Base-by-base conservation (phyloP, 352 stramenopile genomes). In the Chrysophaeum taylorii region DNA sequence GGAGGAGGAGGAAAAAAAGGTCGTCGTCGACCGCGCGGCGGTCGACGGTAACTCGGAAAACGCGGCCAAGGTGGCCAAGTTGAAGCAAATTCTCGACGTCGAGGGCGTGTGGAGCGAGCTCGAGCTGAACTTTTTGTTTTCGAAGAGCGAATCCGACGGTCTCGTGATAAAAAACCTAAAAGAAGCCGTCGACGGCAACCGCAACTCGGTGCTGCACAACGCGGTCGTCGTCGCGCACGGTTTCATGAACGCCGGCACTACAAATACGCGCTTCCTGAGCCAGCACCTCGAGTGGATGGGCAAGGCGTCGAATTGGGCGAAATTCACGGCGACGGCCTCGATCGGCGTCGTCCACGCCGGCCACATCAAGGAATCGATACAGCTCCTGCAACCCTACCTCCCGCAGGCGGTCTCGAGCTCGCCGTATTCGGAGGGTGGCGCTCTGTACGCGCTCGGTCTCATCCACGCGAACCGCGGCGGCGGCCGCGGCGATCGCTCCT, bases 201-300 rank as follows among this genome's bases (percentile, higher is more conserved):
- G 93, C 41, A 98, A 97, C 77, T 97, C 90, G 57, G 87, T 99
- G 37, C 83, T 98, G 54, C 94, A 99, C 80, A 94, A 98, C 79
- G 93, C 94, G 42, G 92, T 93, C 31, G 90, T 99, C n/a, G 86
- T 97, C 62, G 86, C 92, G 42, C 92, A 99, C 83, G 89, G 85
- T 16, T 97, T 97, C 79, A 90, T 98, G 84, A 93, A 98, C 80
- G 81, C 87, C 36, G 94, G 96, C n/a, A 99, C 94, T 33, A 98
- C 93, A 16, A 92, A 92, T 69, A 95, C 99, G 81, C 81, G 83
- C 15, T 99, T 99, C 76, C 78, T 99, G 72, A 88, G 95, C 39
- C 91, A 99, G 72, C 96, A 99, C 84, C 85, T 98, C 18, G 94
- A 98, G 70, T 99, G 94, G 94, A 90, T 99, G 71, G 95, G 92